Evolutionary conservation across 2,329 filamentous ascomycete species (phyloP).

Genomic region (Colletotrichum tofieldiae): DNA sequence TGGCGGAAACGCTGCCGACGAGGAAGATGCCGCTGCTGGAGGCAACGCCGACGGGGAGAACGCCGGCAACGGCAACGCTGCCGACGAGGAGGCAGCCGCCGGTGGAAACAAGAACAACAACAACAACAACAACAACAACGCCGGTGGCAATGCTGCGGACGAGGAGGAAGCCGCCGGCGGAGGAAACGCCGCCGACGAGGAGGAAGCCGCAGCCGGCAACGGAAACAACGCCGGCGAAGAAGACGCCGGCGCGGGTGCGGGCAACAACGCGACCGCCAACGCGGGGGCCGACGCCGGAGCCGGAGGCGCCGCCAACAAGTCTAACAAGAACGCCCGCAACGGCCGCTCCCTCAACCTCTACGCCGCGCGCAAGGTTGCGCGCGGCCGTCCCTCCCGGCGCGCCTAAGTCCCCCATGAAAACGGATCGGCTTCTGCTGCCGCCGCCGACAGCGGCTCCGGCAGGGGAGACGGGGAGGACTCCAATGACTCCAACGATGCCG

Average conservation of each 20-base stretch:
- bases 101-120: not conserved
- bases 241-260: not conserved
- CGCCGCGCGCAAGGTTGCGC: not conserved
- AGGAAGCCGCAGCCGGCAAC: not conserved
- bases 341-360: slow-evolving; percentile 15
- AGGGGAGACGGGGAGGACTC: not conserved
- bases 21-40: not conserved
- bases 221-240: slow-evolving; percentile 7
- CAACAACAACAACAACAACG: slow-evolving; percentile 4
- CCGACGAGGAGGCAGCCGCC: not conserved
- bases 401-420: not conserved
- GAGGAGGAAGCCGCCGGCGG: not conserved
- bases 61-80: not conserved
- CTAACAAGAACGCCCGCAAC: slow-evolving; percentile 5
- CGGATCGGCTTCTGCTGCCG: not conserved
- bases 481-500: not conserved
- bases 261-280: slow-evolving; percentile 12
- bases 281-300: not conserved
- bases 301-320: not conserved
- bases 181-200: not conserved
- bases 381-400: slow-evolving; percentile 18
- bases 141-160: not conserved
- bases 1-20: not conserved
- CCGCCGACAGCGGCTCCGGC: not conserved
- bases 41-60: not conserved